phyloP scores from a whole-genome alignment of 495 filamentous ascomycete species.

The Halenospora varia region DNA sequence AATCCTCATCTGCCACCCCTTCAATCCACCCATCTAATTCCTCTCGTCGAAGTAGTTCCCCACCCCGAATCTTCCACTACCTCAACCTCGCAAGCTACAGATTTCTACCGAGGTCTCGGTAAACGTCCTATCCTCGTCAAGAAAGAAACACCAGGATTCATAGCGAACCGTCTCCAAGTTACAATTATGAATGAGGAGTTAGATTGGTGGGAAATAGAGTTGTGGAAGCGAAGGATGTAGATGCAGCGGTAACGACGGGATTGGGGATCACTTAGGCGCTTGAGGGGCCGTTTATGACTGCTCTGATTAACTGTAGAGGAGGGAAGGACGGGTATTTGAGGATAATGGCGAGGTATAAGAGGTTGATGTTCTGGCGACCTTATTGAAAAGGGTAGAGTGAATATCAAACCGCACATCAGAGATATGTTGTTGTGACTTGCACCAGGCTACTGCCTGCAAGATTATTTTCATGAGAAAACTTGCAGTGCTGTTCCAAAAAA shows the following conservation, averaged over 20 bases:
- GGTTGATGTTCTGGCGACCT: no score
- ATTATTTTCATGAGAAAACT: no score
- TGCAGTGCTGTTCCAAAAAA: no score
- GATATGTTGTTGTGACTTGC: no score
- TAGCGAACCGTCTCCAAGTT: constrained; percentile 48
- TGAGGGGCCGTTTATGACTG: constrained; percentile 17
- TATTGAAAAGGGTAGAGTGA: no score
- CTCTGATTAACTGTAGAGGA: background rate
- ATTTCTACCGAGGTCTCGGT: constrained; percentile 43
- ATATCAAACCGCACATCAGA: no score
- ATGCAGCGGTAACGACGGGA: constrained; percentile 14
- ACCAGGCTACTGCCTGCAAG: no score
- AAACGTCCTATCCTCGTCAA: constrained; percentile 48
- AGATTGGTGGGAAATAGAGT: constrained; percentile 47
- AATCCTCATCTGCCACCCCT: constrained; percentile 56
- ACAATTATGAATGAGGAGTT: constrained; percentile 43
- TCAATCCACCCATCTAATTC: constrained; percentile 64
- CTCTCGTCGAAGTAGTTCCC: constrained; percentile 57
- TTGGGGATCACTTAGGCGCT: constrained; percentile 20
- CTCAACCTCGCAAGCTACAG: constrained; percentile 38
- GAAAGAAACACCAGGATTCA: constrained; percentile 48
- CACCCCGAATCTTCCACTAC: constrained; percentile 33
- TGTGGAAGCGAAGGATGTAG: constrained; percentile 39
- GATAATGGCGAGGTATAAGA: no score
- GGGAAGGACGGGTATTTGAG: background rate